phyloP scores from a whole-genome alignment of 768 basidiomycete genomes.

The Boletellus sp. region DNA sequence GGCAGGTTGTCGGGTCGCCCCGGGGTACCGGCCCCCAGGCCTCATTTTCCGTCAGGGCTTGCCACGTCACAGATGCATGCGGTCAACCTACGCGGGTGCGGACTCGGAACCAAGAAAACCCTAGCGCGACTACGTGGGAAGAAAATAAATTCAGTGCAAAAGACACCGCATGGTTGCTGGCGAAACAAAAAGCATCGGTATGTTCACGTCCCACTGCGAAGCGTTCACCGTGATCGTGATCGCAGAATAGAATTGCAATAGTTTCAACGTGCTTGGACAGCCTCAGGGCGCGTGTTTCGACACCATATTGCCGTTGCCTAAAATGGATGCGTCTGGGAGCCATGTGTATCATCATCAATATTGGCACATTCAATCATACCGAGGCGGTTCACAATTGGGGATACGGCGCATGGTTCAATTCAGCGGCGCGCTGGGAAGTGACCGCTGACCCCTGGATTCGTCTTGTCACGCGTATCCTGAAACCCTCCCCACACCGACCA shows the following conservation, averaged over 20 bases:
- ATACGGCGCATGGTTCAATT: too few species aligned
- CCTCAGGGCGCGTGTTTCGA: neutral
- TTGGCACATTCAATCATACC: neutral
- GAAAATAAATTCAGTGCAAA: neutral
- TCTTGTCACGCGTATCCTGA: too few species aligned
- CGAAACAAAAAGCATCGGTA: neutral
- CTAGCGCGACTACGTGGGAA: neutral
- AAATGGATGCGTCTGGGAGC: neutral
- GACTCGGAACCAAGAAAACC: neutral
- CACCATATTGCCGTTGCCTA: neutral
- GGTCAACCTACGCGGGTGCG: neutral
- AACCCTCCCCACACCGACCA: too few species aligned
- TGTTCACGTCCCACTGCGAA: neutral
- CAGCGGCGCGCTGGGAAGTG: too few species aligned
- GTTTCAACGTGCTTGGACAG: neutral
- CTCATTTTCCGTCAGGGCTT: neutral
- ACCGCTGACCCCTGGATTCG: too few species aligned
- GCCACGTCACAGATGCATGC: neutral
- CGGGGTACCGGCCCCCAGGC: neutral
- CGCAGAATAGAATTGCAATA: neutral
- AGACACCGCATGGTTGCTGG: neutral
- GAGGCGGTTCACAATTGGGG: neutral
- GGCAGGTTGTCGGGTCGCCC: neutral
- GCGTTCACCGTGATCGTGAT: neutral
- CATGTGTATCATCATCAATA: neutral